phyloP scores from a whole-genome alignment of 2,329 filamentous ascomycete genomes.

The Ceratocystis harringtonii region DNA sequence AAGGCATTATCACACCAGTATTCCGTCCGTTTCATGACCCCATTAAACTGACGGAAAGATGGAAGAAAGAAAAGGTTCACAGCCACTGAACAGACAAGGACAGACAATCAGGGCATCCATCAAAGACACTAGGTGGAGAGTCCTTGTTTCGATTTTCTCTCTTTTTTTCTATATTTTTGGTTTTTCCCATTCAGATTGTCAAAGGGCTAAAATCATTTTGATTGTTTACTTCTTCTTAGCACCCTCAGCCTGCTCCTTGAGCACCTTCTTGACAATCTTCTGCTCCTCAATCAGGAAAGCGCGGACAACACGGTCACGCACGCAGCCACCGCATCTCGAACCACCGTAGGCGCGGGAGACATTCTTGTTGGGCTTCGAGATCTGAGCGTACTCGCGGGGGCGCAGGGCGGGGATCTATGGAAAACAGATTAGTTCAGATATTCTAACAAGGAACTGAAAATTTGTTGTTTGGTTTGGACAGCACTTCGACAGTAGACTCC shows the following conservation, averaged over 20 bases:
- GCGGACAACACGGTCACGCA: conserved; percentile 92
- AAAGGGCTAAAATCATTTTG: conserved; percentile 19
- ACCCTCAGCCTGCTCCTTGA: conserved; percentile 86
- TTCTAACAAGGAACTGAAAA: neutral
- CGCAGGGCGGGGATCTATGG: conserved; percentile 80
- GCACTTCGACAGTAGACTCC: neutral
- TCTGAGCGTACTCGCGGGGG: conserved; percentile 90
- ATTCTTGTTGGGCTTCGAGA: conserved; percentile 98
- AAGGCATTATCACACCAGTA: neutral
- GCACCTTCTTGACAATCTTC: conserved; percentile 99
- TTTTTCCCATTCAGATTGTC: conserved; percentile 8
- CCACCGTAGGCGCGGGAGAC: conserved; percentile 97
- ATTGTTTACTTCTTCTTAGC: conserved; percentile 54
- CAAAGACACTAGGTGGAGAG: conserved; percentile 17
- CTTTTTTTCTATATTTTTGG: conserved; percentile 14
- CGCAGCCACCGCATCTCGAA: conserved; percentile 96
- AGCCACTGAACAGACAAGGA: neutral
- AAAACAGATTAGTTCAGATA: neutral
- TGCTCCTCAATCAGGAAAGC: conserved; percentile 99
- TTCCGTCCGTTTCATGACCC: neutral
- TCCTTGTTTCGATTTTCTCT: conserved; percentile 15
- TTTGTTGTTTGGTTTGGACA: neutral
- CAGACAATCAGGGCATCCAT: conserved; percentile 23
- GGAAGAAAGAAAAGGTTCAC: neutral
- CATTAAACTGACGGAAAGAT: neutral